phyloP scores from a whole-genome alignment of 352 stramenopile species.

The Peronosclerospora sorghi region DNA sequence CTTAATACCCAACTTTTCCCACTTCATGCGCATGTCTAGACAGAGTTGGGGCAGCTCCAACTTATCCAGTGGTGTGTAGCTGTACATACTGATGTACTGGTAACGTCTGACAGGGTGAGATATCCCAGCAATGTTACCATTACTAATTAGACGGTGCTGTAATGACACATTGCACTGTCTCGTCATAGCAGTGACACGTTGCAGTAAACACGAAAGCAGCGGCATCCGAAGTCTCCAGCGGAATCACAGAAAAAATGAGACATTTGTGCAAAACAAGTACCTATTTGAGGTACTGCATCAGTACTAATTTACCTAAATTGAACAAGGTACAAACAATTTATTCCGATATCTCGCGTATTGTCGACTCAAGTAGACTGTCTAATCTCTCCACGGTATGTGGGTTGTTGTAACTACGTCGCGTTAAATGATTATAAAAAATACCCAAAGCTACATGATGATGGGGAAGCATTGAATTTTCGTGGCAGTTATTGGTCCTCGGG shows the following conservation, averaged over 20 bases:
- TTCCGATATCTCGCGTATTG: no score
- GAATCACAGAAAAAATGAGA: constrained; percentile 4
- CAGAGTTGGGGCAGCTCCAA: constrained; percentile 27
- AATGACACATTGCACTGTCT: neutral
- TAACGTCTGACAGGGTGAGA: constrained; percentile 1
- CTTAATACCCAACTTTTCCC: constrained; percentile 35
- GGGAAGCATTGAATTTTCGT: constrained; percentile 23
- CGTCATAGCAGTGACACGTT: neutral
- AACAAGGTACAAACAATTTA: no score
- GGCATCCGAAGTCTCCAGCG: constrained; percentile 4
- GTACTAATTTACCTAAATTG: no score
- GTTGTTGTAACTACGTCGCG: constrained; percentile 36
- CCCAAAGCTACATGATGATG: no score
- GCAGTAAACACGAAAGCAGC: constrained; percentile 5
- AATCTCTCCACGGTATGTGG: constrained; percentile 26
- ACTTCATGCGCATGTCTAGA: constrained; percentile 22
- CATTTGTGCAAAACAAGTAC: no score
- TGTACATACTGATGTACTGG: constrained; percentile 55
- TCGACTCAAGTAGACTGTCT: neutral
- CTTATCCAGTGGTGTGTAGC: constrained; percentile 33
- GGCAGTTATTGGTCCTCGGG: constrained; percentile 85
- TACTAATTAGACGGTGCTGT: constrained; percentile 4
- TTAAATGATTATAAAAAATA: neutral
- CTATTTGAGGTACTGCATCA: no score
- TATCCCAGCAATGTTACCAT: neutral